Evolutionary conservation across 2,329 filamentous ascomycete species (phyloP).

Genomic region (Dactylellina drechsleri): DNA sequence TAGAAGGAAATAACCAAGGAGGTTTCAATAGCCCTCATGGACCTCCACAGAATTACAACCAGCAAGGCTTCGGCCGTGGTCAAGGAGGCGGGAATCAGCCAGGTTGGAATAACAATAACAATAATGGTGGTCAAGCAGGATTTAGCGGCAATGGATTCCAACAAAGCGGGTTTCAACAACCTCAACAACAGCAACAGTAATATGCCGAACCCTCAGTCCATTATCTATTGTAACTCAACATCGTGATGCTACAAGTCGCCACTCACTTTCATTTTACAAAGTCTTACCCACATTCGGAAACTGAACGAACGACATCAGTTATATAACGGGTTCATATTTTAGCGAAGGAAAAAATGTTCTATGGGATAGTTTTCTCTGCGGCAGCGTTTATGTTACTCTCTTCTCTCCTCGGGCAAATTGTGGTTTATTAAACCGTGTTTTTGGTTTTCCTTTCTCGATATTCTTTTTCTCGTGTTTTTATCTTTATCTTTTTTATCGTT

Average conservation of each 20-base stretch:
- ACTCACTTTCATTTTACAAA: slow-evolving; percentile 23
- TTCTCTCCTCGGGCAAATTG: slow-evolving; percentile 33
- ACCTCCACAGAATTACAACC: slow-evolving; percentile 41
- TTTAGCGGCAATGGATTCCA: slow-evolving; percentile 53
- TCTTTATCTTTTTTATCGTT: neutral
- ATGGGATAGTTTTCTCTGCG: slow-evolving; percentile 48
- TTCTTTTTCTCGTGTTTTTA: slow-evolving; percentile 11
- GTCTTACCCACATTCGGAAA: slow-evolving; percentile 25
- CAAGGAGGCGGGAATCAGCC: slow-evolving; percentile 45
- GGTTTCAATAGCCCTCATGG: slow-evolving; percentile 52
- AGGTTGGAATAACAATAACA: slow-evolving; percentile 35
- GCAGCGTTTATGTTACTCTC: slow-evolving; percentile 31
- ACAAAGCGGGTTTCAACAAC: slow-evolving; percentile 47
- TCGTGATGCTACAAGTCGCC: slow-evolving; percentile 31
- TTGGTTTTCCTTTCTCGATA: slow-evolving; percentile 21
- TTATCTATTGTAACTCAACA: slow-evolving; percentile 24
- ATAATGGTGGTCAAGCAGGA: slow-evolving; percentile 44
- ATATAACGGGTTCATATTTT: slow-evolving; percentile 47
- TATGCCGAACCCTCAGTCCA: slow-evolving; percentile 2
- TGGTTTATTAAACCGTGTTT: slow-evolving; percentile 41
- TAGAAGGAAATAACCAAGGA: slow-evolving; percentile 47
- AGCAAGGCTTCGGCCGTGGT: slow-evolving; percentile 50
- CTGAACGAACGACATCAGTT: slow-evolving; percentile 48
- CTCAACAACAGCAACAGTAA: slow-evolving; percentile 52
- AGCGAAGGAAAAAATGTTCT: slow-evolving; percentile 54